phyloP scores from a whole-genome alignment of 179 eudicot species.

The Beta macrorhiza region DNA sequence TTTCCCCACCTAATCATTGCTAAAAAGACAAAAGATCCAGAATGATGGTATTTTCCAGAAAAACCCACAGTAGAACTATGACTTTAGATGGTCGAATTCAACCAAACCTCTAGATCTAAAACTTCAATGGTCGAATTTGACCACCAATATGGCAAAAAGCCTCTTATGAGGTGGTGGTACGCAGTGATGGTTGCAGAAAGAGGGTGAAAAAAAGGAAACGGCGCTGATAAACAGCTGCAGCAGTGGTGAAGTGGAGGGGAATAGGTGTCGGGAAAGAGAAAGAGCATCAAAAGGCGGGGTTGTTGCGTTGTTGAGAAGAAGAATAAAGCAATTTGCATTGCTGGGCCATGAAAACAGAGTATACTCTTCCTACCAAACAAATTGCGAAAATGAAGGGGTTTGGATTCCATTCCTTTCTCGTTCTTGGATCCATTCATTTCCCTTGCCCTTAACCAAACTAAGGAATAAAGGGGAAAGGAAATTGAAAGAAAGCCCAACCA shows the following conservation, averaged over 20 bases:
- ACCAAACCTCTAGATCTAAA: background rate
- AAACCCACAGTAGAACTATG: background rate
- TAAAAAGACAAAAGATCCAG: too few species aligned
- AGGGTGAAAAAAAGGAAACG: too few species aligned
- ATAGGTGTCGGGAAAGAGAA: background rate
- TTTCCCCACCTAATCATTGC: too few species aligned
- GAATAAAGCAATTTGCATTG: too few species aligned
- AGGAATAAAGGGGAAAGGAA: background rate
- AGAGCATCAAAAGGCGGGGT: background rate
- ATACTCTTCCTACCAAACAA: too few species aligned
- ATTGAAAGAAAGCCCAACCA: background rate
- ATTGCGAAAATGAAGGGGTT: too few species aligned
- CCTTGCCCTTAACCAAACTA: background rate
- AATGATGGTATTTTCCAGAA: too few species aligned
- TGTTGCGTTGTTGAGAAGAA: background rate
- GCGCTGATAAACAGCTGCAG: background rate
- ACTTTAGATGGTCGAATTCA: background rate
- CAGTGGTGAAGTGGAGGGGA: background rate
- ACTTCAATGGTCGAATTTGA: too few species aligned
- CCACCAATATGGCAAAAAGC: background rate
- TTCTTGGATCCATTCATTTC: too few species aligned
- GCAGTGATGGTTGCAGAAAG: background rate
- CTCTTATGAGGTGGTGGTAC: background rate
- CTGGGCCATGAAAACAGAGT: too few species aligned
- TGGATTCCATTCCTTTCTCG: too few species aligned